Conservation (phyloP, 768 basidiomycete genomes). For the Ephemerocybe angulata region DNA sequence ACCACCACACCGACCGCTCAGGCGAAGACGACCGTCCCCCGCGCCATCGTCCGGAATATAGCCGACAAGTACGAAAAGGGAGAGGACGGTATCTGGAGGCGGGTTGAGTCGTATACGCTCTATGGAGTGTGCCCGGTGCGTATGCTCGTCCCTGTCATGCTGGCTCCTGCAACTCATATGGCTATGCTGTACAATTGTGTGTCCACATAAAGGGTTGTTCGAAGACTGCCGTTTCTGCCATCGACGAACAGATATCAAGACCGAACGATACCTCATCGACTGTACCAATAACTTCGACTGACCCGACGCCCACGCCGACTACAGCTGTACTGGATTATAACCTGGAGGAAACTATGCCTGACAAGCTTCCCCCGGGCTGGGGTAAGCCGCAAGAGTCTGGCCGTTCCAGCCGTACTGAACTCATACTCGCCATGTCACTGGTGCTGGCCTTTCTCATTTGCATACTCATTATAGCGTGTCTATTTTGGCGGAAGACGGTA, state of each 20-base stretch:
- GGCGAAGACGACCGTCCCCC: conserved; percentile 1
- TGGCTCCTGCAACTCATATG: conserved; percentile 2
- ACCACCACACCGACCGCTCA: too few relatives aligned
- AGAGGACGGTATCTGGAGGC: conserved; percentile 57
- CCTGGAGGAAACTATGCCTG: conserved; percentile 26
- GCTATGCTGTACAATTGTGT: too few relatives aligned
- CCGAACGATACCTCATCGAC: conserved; percentile 4
- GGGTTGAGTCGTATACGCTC: conserved; percentile 51
- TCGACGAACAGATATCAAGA: conserved; percentile 30
- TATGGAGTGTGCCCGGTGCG: conserved; percentile 66
- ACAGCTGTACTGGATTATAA: neutral
- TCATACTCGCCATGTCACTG: conserved; percentile 57
- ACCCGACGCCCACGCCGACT: conserved; percentile 17
- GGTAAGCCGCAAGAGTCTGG: conserved; percentile 13
- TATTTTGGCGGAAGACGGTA: conserved; percentile 54
- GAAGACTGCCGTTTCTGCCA: conserved; percentile 19
- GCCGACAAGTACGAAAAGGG: conserved; percentile 53
- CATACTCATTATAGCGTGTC: conserved; percentile 55
- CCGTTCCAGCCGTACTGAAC: conserved; percentile 34
- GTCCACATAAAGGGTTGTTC: conserved; percentile 18
- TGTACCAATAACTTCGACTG: conserved; percentile 17
- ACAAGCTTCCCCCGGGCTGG: conserved; percentile 58
- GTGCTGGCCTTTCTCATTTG: conserved; percentile 60
- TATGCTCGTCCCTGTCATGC: conserved; percentile 12
- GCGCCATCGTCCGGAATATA: conserved; percentile 27